A percentile compares a stretch with the other conserved stretches of the same genome.
phyloP scores from a whole-genome alignment of 2,329 filamentous ascomycete species.

The Cadophora sp. region DNA sequence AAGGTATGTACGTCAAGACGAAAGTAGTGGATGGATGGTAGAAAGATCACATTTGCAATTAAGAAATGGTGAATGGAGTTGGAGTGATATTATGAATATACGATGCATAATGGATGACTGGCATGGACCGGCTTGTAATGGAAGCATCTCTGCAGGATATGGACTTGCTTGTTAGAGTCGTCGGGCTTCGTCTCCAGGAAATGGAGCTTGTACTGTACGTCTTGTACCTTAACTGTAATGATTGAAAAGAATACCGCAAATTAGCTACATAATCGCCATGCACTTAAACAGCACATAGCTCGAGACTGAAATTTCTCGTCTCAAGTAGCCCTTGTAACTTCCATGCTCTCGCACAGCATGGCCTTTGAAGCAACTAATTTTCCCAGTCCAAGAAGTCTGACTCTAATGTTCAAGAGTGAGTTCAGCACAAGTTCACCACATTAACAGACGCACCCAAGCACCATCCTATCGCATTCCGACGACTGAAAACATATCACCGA shows the following conservation, averaged over 20 bases:
- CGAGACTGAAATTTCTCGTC: too few species aligned
- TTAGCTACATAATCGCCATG: too few species aligned
- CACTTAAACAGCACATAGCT: too few species aligned
- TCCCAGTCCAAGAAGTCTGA: background rate
- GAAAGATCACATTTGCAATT: background rate
- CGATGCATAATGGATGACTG: background rate
- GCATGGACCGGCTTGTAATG: background rate
- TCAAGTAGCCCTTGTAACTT: background rate
- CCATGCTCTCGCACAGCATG: background rate
- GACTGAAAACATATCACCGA: background rate
- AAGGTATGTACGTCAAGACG: constrained; percentile 73
- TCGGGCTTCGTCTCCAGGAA: background rate
- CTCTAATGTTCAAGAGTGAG: background rate
- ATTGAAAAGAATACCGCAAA: background rate
- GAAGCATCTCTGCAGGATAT: background rate
- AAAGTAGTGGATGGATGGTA: constrained; percentile 73
- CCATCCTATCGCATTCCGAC: background rate
- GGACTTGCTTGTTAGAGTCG: background rate
- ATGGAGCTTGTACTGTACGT: background rate
- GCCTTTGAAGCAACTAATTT: background rate
- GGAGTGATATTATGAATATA: background rate
- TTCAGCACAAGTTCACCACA: too few species aligned
- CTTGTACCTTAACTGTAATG: background rate
- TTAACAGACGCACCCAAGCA: background rate
- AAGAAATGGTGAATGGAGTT: background rate